These are phyloP conservation scores for Cytospora leucostoma DNA, from an alignment of 2,329 filamentous ascomycete genomes.

Conservation along the genomic window DNA sequence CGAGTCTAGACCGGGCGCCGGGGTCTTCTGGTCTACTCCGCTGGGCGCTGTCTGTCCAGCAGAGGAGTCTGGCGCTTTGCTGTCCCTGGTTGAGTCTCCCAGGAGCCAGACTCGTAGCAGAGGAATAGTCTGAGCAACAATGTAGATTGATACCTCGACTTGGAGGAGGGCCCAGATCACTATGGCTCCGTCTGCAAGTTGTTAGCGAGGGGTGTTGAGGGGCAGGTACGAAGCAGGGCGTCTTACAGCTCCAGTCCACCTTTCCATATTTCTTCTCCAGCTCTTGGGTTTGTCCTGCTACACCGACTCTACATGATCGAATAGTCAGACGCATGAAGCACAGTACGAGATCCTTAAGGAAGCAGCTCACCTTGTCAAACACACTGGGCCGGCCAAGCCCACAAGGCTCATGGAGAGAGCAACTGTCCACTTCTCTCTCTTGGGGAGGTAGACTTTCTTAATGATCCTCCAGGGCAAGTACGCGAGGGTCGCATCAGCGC, in stretches of 20 bases:
- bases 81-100: conserved; percentile 1
- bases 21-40: conserved; percentile 4
- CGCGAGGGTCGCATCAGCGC: conserved; percentile 9
- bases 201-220: background rate
- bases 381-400: conserved; percentile 25
- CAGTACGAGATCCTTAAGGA: background rate
- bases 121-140: conserved; percentile 23
- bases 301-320: background rate
- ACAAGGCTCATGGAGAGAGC: conserved; percentile 29
- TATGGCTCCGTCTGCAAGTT: conserved; percentile 16
- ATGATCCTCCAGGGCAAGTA: conserved; percentile 17
- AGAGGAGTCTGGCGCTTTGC: background rate
- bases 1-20: background rate
- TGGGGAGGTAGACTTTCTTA: conserved; percentile 16
- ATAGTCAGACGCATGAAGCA: background rate
- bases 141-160: conserved; percentile 20
- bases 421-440: conserved; percentile 21
- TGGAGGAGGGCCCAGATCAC: conserved; percentile 15
- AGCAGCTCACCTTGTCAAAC: conserved; percentile 18
- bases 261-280: conserved; percentile 6
- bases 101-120: conserved; percentile 18
- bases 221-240: background rate
- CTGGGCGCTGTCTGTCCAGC: background rate
- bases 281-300: background rate
- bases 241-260: conserved; percentile 23